phyloP scores from a whole-genome alignment of 306 rosid species.

The Abrus pulchellus region DNA sequence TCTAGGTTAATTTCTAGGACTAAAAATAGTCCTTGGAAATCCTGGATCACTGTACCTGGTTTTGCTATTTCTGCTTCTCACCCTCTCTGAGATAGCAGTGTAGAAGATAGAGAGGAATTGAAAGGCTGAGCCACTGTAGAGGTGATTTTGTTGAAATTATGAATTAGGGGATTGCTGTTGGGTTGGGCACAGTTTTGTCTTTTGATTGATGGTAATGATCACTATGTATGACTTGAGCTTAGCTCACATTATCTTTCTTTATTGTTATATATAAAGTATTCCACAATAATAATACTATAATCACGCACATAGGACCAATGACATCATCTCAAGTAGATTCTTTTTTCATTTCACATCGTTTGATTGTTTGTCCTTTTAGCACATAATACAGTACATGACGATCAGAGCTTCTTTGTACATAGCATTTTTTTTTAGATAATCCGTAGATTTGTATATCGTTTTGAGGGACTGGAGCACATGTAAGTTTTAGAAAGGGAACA shows the following conservation, averaged over 20 bases:
- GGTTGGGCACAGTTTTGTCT: slow-evolving; percentile 53
- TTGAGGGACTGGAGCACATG: slow-evolving; percentile 32
- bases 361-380: slow-evolving; percentile 32
- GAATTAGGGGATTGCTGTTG: slow-evolving; percentile 47
- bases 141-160: slow-evolving; percentile 59
- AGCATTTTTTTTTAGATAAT: not conserved
- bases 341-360: slow-evolving; percentile 41
- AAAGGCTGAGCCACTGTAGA: slow-evolving; percentile 52
- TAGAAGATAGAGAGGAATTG: slow-evolving; percentile 43
- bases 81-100: slow-evolving; percentile 39
- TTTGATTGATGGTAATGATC: slow-evolving; percentile 45
- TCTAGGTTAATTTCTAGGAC: slow-evolving; percentile 38
- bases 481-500: slow-evolving; percentile 30
- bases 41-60: slow-evolving; percentile 42
- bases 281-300: slow-evolving; percentile 40
- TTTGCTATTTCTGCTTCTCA: slow-evolving; percentile 21
- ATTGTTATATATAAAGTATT: slow-evolving; percentile 24
- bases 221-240: slow-evolving; percentile 45
- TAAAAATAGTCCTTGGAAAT: slow-evolving; percentile 38
- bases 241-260: slow-evolving; percentile 43
- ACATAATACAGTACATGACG: slow-evolving; percentile 32
- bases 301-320: slow-evolving; percentile 45
- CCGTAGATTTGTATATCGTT: slow-evolving; percentile 11
- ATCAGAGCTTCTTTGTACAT: slow-evolving; percentile 9
- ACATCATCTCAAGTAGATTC: slow-evolving; percentile 53